Evolutionary conservation across 2,329 filamentous ascomycete genomes (phyloP).

Genomic region (Stromatinia cepivora): DNA sequence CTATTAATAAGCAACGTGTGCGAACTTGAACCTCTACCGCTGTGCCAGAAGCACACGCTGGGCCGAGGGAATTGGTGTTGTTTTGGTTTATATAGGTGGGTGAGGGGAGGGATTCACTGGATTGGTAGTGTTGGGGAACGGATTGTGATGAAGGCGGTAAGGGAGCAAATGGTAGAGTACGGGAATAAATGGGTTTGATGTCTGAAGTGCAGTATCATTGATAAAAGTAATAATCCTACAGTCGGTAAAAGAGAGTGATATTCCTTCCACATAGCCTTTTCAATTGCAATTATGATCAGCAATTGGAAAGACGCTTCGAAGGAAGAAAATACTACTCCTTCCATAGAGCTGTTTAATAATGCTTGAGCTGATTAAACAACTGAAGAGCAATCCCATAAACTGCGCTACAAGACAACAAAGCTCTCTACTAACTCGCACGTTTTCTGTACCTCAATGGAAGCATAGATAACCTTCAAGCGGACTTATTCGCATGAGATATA

Average conservation of each 20-base stretch:
- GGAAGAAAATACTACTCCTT: neutral
- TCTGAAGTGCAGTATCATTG: neutral
- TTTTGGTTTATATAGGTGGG: neutral
- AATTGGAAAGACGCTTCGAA: neutral
- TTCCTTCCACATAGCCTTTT: neutral
- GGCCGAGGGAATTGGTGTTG: neutral
- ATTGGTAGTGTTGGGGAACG: neutral
- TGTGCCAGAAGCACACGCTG: slow-evolving; percentile 9
- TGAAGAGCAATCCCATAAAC: neutral
- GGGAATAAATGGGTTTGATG: no score
- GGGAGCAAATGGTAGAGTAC: no score
- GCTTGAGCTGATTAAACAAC: no score
- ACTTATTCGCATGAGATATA: neutral
- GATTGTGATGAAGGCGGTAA: neutral
- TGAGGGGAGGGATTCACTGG: neutral
- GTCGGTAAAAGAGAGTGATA: no score
- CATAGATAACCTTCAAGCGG: neutral
- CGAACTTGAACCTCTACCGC: slow-evolving; percentile 18
- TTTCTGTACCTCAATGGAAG: neutral
- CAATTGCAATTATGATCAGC: accelerated
- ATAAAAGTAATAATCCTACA: no score
- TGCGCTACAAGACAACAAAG: neutral
- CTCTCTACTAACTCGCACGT: neutral
- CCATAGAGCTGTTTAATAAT: neutral
- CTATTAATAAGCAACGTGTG: neutral